Conservation (phyloP, 2,329 filamentous ascomycete species). For the Penicillium sp. region DNA sequence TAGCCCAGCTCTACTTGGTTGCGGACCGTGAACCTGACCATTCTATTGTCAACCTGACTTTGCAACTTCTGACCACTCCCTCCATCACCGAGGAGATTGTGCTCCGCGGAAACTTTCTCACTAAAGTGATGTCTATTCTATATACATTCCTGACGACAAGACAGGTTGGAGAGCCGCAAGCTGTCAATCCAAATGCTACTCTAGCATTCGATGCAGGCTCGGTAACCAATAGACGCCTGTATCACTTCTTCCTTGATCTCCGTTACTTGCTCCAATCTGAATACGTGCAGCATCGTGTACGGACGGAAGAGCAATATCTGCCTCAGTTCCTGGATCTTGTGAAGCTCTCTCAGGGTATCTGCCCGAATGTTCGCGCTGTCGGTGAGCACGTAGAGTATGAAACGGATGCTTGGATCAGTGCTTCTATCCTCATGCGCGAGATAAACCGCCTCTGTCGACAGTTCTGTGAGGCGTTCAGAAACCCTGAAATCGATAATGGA, state of each 20-base stretch:
- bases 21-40: slow-evolving; percentile 96
- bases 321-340: slow-evolving; percentile 94
- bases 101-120: slow-evolving; percentile 91
- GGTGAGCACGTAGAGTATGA: slow-evolving; percentile 98
- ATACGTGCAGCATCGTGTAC: slow-evolving; percentile 81
- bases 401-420: slow-evolving; percentile 96
- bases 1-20: slow-evolving; percentile 93
- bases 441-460: slow-evolving; percentile 90
- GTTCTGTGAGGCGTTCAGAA: slow-evolving; percentile 81
- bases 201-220: slow-evolving; percentile 92
- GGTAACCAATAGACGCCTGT: slow-evolving; percentile 91
- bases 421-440: slow-evolving; percentile 89
- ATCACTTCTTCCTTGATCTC: slow-evolving; percentile 95
- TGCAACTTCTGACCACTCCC: slow-evolving; percentile 95
- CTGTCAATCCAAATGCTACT: slow-evolving; percentile 81
- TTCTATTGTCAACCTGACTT: slow-evolving; percentile 94
- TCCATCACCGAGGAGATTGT: slow-evolving; percentile 96
- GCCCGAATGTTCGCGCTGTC: slow-evolving; percentile 86
- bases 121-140: slow-evolving; percentile 89
- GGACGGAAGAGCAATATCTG: slow-evolving; percentile 81
- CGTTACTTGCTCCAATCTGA: slow-evolving; percentile 87
- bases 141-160: slow-evolving; percentile 96
- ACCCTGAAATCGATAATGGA: slow-evolving; percentile 64
- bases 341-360: slow-evolving; percentile 95
- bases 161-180: slow-evolving; percentile 90